Percentiles rank a stretch among this genome's conserved stretches.
These are phyloP conservation scores for Piedraia hortae DNA, from an alignment of 2,329 filamentous ascomycete genomes.

Conservation along the genomic window DNA sequence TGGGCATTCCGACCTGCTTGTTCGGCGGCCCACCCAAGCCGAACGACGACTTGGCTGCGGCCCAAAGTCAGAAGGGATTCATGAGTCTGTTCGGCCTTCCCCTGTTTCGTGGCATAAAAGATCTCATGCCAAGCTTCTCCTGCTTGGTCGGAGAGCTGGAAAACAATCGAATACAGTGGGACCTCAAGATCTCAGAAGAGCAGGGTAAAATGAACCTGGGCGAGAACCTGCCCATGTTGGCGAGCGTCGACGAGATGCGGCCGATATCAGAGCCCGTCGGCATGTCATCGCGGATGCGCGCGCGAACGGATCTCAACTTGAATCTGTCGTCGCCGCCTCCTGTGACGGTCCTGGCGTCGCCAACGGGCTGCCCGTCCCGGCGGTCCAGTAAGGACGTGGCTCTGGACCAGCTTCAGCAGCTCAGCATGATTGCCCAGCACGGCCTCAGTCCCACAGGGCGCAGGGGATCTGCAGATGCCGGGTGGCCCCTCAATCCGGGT, in stretches of 20 bases:
- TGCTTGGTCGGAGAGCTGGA: slow-evolving; percentile 66
- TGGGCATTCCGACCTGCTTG: slow-evolving; percentile 66
- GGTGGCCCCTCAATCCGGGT: slow-evolving; percentile 10
- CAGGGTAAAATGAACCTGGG: slow-evolving; percentile 14
- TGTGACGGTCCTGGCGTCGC: slow-evolving; percentile 6
- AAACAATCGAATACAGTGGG: slow-evolving; percentile 48
- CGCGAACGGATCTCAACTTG: not conserved
- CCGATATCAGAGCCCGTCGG: slow-evolving; percentile 2
- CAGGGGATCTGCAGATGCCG: slow-evolving; percentile 12
- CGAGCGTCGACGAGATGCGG: slow-evolving; percentile 8
- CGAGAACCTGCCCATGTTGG: slow-evolving; percentile 7
- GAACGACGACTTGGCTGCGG: slow-evolving; percentile 57
- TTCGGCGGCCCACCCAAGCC: slow-evolving; percentile 54
- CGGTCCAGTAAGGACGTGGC: slow-evolving; percentile 14
- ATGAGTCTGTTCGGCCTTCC: slow-evolving; percentile 91
- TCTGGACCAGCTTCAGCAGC: slow-evolving; percentile 11
- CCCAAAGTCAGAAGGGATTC: slow-evolving; percentile 74
- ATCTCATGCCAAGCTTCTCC: slow-evolving; percentile 58
- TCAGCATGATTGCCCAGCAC: slow-evolving; percentile 8
- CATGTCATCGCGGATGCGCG: not conserved
- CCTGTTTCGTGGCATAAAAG: slow-evolving; percentile 64
- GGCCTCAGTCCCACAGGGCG: slow-evolving; percentile 8
- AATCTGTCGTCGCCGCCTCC: slow-evolving; percentile 5
- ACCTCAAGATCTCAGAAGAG: slow-evolving; percentile 37
- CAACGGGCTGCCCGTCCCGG: slow-evolving; percentile 7